Conservation (phyloP, 176 grass and related monocot genomes). For the Pontederia crassipes region DNA sequence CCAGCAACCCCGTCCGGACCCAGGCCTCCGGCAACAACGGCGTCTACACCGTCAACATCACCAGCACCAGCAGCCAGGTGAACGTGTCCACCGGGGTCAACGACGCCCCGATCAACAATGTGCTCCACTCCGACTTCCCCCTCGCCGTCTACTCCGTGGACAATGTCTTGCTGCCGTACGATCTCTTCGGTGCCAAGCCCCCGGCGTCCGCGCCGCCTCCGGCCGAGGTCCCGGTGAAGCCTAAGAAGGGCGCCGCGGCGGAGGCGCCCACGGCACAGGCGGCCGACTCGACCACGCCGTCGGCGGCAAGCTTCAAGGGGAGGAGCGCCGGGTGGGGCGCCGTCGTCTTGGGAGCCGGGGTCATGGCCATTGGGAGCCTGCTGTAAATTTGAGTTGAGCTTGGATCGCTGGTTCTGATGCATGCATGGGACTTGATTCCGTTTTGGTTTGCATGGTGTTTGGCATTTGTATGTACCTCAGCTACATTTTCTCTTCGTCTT, state of each 20-base stretch:
- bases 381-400: too few species aligned
- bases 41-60: slow-evolving; percentile 61
- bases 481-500: too few species aligned
- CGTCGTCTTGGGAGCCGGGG: too few species aligned
- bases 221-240: slow-evolving; percentile 9
- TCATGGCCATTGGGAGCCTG: too few species aligned
- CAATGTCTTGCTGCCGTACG: slow-evolving; percentile 46
- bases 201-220: slow-evolving; percentile 35
- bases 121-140: slow-evolving; percentile 25
- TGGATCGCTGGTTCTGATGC: too few species aligned
- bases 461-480: too few species aligned
- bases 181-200: slow-evolving; percentile 58
- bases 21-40: slow-evolving; percentile 59
- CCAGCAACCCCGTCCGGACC: slow-evolving; percentile 83
- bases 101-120: slow-evolving; percentile 25
- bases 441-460: too few species aligned
- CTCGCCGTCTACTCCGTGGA: slow-evolving; percentile 79
- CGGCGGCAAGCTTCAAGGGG: slow-evolving; percentile 8
- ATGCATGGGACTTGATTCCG: too few species aligned
- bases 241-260: slow-evolving; percentile 12
- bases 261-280: slow-evolving; percentile 9
- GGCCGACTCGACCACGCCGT: neutral
- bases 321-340: slow-evolving; percentile 2
- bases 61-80: slow-evolving; percentile 31
- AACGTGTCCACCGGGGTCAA: slow-evolving; percentile 78